phyloP scores from a whole-genome alignment of 148 eudicot genomes.

The Rhododendron ferrugineum region DNA sequence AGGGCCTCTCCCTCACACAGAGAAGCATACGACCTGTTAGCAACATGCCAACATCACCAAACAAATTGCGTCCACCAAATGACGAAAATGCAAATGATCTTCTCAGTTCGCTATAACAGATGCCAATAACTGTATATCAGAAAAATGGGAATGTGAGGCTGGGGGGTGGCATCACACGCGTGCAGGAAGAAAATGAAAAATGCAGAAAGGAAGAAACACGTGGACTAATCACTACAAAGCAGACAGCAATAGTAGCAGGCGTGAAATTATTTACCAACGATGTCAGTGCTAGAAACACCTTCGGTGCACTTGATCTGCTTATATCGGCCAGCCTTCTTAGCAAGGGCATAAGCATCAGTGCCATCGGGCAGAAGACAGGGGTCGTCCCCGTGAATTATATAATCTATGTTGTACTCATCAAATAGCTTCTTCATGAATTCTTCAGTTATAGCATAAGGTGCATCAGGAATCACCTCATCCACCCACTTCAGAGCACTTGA shows the following conservation, averaged over 20 bases:
- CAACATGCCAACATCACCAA: conserved; percentile 18
- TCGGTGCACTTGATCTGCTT: conserved; percentile 97
- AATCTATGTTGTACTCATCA: conserved; percentile 81
- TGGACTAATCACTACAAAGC: neutral
- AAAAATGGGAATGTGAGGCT: neutral
- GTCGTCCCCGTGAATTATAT: conserved; percentile 96
- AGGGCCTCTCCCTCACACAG: conserved; percentile 89
- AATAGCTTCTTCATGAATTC: conserved; percentile 91
- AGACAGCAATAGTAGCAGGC: neutral
- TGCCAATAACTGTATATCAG: neutral
- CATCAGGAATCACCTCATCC: conserved; percentile 96
- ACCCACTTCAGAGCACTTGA: conserved; percentile 95
- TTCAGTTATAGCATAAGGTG: conserved; percentile 96
- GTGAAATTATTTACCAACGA: conserved; percentile 61
- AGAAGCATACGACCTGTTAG: conserved; percentile 89
- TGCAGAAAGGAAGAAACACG: neutral
- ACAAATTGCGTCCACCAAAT: neutral
- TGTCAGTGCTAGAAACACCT: conserved; percentile 97
- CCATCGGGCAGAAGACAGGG: conserved; percentile 98
- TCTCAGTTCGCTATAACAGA: neutral
- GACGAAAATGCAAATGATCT: neutral
- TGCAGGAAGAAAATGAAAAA: neutral
- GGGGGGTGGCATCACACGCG: too few relatives aligned
- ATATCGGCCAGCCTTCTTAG: conserved; percentile 88
- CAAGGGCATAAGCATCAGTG: conserved; percentile 95